These are phyloP conservation scores for Lactarius indigo DNA, from an alignment of 768 basidiomycete genomes.

Conservation along the genomic window DNA sequence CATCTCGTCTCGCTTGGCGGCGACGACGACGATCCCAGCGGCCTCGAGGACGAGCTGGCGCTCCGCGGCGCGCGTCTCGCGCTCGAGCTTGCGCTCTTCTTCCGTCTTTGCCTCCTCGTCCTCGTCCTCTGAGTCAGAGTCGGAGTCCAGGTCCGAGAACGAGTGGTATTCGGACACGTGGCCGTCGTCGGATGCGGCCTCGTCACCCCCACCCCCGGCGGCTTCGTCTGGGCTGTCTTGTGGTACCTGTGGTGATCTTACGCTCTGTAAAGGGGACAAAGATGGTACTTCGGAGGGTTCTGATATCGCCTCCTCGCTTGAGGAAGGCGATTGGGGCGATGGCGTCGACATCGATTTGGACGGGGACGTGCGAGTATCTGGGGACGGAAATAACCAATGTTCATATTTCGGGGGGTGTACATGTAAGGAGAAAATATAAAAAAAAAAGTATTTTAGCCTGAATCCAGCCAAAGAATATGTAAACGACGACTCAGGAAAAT, in stretches of 20 bases:
- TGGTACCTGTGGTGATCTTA: neutral
- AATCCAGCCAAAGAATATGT: constrained; percentile 44
- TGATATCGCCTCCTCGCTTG: neutral
- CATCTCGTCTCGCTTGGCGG: constrained; percentile 60
- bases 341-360: constrained; percentile 5
- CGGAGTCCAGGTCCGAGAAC: constrained; percentile 13
- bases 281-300: neutral
- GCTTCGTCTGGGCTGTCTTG: constrained; percentile 28
- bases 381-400: constrained; percentile 19
- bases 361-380: constrained; percentile 6
- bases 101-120: constrained; percentile 36
- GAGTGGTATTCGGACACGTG: constrained; percentile 14
- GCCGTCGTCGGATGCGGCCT: constrained; percentile 31
- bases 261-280: neutral
- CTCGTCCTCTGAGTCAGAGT: constrained; percentile 37
- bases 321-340: neutral
- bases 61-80: constrained; percentile 65
- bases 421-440: constrained; percentile 42
- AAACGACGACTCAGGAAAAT: constrained; percentile 59
- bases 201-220: constrained; percentile 25
- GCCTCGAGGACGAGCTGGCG: constrained; percentile 81
- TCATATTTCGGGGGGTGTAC: constrained; percentile 27
- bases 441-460: constrained; percentile 81
- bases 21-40: constrained; percentile 81
- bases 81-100: constrained; percentile 49